phyloP scores from a whole-genome alignment of 1,284 basidiomycete species.

The Ustilago crameri region DNA sequence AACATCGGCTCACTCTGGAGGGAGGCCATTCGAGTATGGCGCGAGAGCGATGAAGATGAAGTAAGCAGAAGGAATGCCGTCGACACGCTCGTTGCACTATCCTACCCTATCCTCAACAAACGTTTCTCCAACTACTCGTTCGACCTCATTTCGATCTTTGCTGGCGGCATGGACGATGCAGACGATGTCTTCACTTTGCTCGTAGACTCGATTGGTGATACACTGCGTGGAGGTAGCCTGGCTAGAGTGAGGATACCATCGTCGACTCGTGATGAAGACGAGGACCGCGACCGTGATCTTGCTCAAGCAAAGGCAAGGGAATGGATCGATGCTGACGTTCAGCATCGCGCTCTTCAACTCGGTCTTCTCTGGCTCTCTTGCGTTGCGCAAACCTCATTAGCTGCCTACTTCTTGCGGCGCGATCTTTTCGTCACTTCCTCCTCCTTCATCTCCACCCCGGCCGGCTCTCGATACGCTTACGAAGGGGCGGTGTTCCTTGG shows the following conservation, averaged over 20 bases:
- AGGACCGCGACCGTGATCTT: constrained; percentile 22
- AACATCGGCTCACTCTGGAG: constrained; percentile 62
- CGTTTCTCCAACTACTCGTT: constrained; percentile 60
- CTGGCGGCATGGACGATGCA: constrained; percentile 64
- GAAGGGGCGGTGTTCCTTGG: constrained; percentile 59
- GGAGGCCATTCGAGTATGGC: constrained; percentile 56
- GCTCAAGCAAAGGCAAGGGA: constrained; percentile 32
- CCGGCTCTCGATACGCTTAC: constrained; percentile 46
- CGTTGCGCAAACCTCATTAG: constrained; percentile 53
- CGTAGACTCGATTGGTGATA: constrained; percentile 56
- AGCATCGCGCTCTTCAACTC: constrained; percentile 52
- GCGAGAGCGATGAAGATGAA: constrained; percentile 52
- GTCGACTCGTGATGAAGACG: constrained; percentile 19
- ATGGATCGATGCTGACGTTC: constrained; percentile 44
- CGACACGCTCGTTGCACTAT: constrained; percentile 59
- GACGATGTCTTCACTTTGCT: constrained; percentile 62
- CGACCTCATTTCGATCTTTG: constrained; percentile 61
- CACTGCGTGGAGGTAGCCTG: constrained; percentile 44
- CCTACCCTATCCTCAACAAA: constrained; percentile 57
- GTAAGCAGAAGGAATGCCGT: constrained; percentile 56
- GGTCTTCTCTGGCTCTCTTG: constrained; percentile 57
- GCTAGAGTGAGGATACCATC: constrained; percentile 39
- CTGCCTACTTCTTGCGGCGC: constrained; percentile 61
- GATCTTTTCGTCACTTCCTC: constrained; percentile 58
- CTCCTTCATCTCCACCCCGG: constrained; percentile 32